A percentile compares a stretch with the other conserved stretches of the same genome.
These are phyloP conservation scores for Penicillium verrucosum DNA, from an alignment of 2,329 filamentous ascomycete species.

Conservation along the genomic window DNA sequence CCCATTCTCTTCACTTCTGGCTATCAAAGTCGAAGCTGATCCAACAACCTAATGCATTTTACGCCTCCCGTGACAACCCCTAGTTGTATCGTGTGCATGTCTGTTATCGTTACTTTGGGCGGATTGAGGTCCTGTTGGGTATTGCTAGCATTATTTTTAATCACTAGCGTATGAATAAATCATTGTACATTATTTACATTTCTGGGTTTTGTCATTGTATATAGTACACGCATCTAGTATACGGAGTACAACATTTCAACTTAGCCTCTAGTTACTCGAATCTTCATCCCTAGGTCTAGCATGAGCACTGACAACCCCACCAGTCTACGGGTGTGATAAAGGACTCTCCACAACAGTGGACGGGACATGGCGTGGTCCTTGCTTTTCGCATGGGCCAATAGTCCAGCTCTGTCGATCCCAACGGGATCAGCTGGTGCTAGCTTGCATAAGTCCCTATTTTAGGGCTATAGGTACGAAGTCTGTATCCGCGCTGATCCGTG, in stretches of 20 bases:
- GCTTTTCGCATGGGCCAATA: background rate
- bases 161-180: constrained; percentile 23
- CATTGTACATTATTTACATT: constrained; percentile 21
- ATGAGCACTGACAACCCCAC: background rate
- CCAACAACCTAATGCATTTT: constrained; percentile 3
- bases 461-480: background rate
- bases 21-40: constrained; percentile 16
- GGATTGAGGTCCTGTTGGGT: constrained; percentile 8
- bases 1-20: constrained; percentile 15
- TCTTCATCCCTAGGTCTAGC: background rate
- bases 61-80: background rate
- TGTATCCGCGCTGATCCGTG: background rate
- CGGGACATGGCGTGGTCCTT: background rate
- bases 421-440: background rate
- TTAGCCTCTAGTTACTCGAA: background rate
- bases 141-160: constrained; percentile 25
- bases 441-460: background rate
- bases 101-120: constrained; percentile 3
- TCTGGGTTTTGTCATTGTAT: background rate
- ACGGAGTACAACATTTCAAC: background rate
- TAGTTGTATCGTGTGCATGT: constrained; percentile 1
- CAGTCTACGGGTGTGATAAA: background rate
- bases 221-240: background rate
- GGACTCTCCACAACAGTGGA: background rate
- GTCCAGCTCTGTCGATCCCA: background rate